Conservation (phyloP, 2,329 filamentous ascomycete genomes). For the Arthrobotrys entomopaga region DNA sequence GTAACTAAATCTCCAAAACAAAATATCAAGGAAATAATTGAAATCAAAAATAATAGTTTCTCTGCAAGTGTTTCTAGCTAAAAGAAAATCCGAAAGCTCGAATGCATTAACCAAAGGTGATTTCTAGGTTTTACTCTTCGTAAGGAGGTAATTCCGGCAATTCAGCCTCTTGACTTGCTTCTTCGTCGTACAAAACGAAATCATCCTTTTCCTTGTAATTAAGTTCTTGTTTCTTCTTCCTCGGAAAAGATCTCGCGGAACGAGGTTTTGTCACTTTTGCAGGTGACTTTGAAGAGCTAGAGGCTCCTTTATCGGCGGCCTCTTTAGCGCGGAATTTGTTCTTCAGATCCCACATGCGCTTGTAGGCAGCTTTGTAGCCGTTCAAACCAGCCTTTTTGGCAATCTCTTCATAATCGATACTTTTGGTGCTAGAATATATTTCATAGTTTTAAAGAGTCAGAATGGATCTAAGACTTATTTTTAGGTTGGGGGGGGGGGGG, state of each 20-base stretch:
- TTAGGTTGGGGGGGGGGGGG: background rate
- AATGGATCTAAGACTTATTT: background rate
- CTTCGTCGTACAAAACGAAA: background rate
- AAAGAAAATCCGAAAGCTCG: too few species aligned
- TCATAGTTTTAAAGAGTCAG: background rate
- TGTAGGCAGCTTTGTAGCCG: slow-evolving; percentile 48
- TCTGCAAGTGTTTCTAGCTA: too few species aligned
- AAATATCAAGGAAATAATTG: too few species aligned
- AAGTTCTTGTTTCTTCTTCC: slow-evolving; percentile 16
- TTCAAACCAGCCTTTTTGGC: slow-evolving; percentile 24
- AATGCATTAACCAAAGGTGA: too few species aligned
- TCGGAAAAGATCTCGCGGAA: slow-evolving; percentile 20
- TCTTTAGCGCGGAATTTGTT: slow-evolving; percentile 15
- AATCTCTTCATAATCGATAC: slow-evolving; percentile 40
- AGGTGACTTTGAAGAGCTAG: background rate
- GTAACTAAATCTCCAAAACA: too few species aligned
- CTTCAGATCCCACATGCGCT: slow-evolving; percentile 45
- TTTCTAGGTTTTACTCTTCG: too few species aligned
- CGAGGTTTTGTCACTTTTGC: slow-evolving; percentile 27
- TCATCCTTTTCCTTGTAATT: background rate
- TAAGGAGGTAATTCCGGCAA: too few species aligned
- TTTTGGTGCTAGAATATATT: slow-evolving; percentile 29
- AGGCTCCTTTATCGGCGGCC: background rate
- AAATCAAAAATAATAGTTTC: too few species aligned
- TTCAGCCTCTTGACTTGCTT: too few species aligned